Evolutionary conservation across 1,284 basidiomycete species (phyloP), one percentile per base, ranked within the genome.

Genomic region (Cutaneotrichosporon sp.): DNA sequence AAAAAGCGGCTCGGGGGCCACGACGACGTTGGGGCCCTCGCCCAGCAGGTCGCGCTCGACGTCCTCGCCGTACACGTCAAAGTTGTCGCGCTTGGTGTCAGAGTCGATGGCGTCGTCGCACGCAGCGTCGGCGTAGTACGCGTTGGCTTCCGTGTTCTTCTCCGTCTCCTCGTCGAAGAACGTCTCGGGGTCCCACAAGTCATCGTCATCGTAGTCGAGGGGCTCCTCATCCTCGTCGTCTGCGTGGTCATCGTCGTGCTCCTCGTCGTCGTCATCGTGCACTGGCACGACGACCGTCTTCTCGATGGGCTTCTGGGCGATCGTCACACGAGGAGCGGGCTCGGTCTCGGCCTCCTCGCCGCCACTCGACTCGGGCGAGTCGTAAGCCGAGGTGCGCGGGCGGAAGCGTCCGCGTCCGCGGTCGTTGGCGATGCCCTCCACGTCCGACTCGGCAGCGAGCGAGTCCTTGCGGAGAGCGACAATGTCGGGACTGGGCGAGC

Each of bases 1-100:
- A 65, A 80, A 80, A 13, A 77, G 49, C 3, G 76, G 69, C 61
- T 77, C 71, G 42, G 73, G 72, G 1, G 79, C 76, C 0, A 79
- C 72, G 46, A 95, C 86, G 54, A 95, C 89, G 72, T 97, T 97
- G 25, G 95, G 92, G 51, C 93, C 78, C 65, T 81, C 79, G 13
- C 78, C 79, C 2, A 79, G 70, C 4, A 67, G 57, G 60, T 80
- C 81, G 55, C 79, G 71, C 57, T 80, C 79, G 31, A 77, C 73
- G 55, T 80, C 80, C 51, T 79, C 86, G 47, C 89, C 88, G 64
- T 58, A 67, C n/a, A 67, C 66, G 53, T 67, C 66, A 64, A 67
- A 67, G 38, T 64, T 63, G 51, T 62, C 60, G 9, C 33, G 54
- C 25, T 46, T 34, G 7, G 24, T 34, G 2, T 22, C 46, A 10